Conservation (phyloP, 352 stramenopile species). For the Phytophthora pseudosyringae region DNA sequence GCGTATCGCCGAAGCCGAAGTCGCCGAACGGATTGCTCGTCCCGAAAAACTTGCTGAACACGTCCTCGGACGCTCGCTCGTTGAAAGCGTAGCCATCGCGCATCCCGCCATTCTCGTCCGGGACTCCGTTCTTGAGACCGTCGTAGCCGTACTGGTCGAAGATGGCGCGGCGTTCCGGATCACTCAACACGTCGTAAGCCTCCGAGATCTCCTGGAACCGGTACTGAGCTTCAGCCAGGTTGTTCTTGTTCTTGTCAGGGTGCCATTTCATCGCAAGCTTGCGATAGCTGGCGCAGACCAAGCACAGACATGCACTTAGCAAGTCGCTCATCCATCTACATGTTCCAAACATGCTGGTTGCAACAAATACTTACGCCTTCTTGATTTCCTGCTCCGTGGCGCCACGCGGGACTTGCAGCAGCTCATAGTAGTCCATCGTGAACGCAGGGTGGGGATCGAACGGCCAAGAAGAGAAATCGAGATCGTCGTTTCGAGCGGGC, state of each 20-base stretch:
- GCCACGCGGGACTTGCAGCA: constrained; percentile 85
- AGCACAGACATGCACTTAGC: too few relatives aligned
- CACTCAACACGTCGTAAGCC: constrained; percentile 94
- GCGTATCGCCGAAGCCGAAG: constrained; percentile 90
- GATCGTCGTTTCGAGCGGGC: constrained; percentile 30
- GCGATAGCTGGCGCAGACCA: constrained; percentile 74
- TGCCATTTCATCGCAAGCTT: constrained; percentile 95
- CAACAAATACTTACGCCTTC: constrained; percentile 70
- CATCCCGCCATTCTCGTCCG: constrained; percentile 76
- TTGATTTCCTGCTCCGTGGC: constrained; percentile 91
- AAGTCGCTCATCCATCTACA: too few relatives aligned
- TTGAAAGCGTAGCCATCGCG: constrained; percentile 91
- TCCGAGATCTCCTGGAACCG: constrained; percentile 96
- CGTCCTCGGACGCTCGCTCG: constrained; percentile 88
- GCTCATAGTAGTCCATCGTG: constrained; percentile 92
- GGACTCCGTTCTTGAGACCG: constrained; percentile 91
- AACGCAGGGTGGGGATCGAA: background rate
- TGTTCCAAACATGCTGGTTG: too few relatives aligned
- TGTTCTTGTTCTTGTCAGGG: constrained; percentile 95
- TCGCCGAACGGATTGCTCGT: constrained; percentile 92
- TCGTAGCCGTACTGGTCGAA: constrained; percentile 97
- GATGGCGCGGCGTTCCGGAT: constrained; percentile 89
- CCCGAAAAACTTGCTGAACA: constrained; percentile 94
- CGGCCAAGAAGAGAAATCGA: constrained; percentile 3
- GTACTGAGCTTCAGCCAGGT: constrained; percentile 84